These are phyloP conservation scores for Penicillium flavigenum DNA, from an alignment of 495 filamentous ascomycete species.

Conservation along the genomic window DNA sequence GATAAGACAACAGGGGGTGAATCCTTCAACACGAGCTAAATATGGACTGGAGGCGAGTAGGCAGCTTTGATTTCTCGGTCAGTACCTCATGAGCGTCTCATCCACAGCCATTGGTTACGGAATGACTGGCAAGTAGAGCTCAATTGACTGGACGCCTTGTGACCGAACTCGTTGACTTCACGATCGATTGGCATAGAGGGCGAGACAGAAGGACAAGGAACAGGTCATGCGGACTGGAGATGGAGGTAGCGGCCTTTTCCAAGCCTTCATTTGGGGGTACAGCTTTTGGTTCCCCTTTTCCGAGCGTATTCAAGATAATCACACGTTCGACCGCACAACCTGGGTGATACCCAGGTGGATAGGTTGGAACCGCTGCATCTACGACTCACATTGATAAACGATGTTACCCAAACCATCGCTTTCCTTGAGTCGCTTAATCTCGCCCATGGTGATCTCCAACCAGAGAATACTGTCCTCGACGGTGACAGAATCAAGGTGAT, in stretches of 20 bases:
- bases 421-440: too few relatives aligned
- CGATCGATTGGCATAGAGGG: background rate
- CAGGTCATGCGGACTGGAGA: background rate
- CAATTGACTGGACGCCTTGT: background rate
- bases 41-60: background rate
- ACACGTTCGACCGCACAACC: too few relatives aligned
- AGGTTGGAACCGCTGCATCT: too few relatives aligned
- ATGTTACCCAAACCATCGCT: too few relatives aligned
- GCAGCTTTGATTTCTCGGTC: background rate
- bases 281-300: too few relatives aligned
- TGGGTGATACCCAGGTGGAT: too few relatives aligned
- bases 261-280: too few relatives aligned
- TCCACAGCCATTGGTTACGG: background rate
- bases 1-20: background rate
- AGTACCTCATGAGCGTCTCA: background rate
- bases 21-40: background rate
- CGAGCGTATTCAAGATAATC: too few relatives aligned
- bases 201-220: slow-evolving; percentile 1
- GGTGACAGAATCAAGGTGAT: too few relatives aligned
- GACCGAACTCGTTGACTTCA: background rate
- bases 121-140: background rate
- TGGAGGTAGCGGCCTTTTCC: background rate
- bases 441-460: too few relatives aligned
- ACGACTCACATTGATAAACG: too few relatives aligned
- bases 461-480: too few relatives aligned